Evolutionary conservation across 2,329 filamentous ascomycete genomes (phyloP).

Genomic region (Talaromyces sp.): DNA sequence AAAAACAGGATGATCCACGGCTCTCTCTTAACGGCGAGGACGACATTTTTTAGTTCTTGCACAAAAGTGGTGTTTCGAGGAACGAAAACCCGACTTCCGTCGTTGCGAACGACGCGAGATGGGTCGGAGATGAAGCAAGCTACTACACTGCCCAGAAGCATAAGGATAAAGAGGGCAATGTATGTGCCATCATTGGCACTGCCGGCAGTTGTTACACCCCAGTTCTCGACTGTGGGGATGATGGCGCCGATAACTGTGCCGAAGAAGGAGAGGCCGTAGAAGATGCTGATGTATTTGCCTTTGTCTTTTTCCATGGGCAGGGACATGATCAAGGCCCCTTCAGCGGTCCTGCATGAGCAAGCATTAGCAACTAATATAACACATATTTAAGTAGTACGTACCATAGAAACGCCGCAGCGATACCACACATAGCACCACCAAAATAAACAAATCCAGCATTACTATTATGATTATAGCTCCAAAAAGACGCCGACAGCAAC

Average conservation of each 20-base stretch:
- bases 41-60: constrained; percentile 23
- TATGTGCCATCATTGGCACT: constrained; percentile 61
- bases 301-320: constrained; percentile 74
- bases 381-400: neutral
- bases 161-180: constrained; percentile 69
- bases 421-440: constrained; percentile 70
- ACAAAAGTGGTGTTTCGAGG: constrained; percentile 25
- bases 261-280: constrained; percentile 84
- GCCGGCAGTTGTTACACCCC: constrained; percentile 24
- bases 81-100: constrained; percentile 55
- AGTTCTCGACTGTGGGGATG: constrained; percentile 27
- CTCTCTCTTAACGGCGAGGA: constrained; percentile 20
- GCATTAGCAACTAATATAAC: neutral
- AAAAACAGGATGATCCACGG: constrained; percentile 25
- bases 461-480: constrained; percentile 65
- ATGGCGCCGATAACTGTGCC: constrained; percentile 72
- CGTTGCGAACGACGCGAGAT: constrained; percentile 62
- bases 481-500: constrained; percentile 68
- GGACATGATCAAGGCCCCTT: constrained; percentile 81
- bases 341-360: constrained; percentile 53
- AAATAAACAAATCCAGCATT: constrained; percentile 68
- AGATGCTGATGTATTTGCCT: constrained; percentile 76
- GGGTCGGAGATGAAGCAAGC: constrained; percentile 64
- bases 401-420: constrained; percentile 79
- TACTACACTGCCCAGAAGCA: constrained; percentile 61